Evolutionary conservation across 352 stramenopile genomes (phyloP).

Genomic region (Pythium myriotylum): DNA sequence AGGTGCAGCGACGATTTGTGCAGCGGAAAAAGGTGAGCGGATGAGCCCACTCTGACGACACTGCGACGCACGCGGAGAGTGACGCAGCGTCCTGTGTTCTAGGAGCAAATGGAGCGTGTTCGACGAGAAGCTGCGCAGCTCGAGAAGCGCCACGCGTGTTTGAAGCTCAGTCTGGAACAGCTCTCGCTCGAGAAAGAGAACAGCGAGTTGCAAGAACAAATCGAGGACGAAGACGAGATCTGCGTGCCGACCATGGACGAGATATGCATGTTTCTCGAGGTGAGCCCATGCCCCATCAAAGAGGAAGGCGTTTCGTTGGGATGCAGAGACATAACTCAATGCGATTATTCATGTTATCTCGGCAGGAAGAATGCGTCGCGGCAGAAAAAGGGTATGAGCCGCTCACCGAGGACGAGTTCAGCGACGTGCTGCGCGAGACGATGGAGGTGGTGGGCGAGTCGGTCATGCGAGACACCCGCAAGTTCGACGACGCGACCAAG

Average conservation of each 20-base stretch:
- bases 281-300: not conserved
- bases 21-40: slow-evolving; percentile 41
- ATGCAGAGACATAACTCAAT: not conserved
- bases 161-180: slow-evolving; percentile 35
- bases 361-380: slow-evolving; percentile 9
- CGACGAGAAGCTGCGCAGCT: slow-evolving; percentile 34
- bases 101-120: slow-evolving; percentile 34
- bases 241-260: slow-evolving; percentile 20
- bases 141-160: slow-evolving; percentile 33
- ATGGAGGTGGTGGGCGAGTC: slow-evolving; percentile 34
- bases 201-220: slow-evolving; percentile 18
- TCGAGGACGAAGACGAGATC: slow-evolving; percentile 11
- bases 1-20: slow-evolving; percentile 49
- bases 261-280: slow-evolving; percentile 32
- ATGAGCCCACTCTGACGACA: not conserved
- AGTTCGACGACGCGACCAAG: slow-evolving; percentile 34
- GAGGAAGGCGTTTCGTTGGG: not conserved
- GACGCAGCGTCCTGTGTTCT: not conserved
- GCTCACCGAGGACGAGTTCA: slow-evolving; percentile 12
- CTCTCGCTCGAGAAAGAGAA: slow-evolving; percentile 34
- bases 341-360: not conserved
- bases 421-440: slow-evolving; percentile 5
- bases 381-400: slow-evolving; percentile 20
- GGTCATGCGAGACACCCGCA: slow-evolving; percentile 23
- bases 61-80: not conserved